Conservation (phyloP, 306 rosid species). For the Rosa chinensis region DNA sequence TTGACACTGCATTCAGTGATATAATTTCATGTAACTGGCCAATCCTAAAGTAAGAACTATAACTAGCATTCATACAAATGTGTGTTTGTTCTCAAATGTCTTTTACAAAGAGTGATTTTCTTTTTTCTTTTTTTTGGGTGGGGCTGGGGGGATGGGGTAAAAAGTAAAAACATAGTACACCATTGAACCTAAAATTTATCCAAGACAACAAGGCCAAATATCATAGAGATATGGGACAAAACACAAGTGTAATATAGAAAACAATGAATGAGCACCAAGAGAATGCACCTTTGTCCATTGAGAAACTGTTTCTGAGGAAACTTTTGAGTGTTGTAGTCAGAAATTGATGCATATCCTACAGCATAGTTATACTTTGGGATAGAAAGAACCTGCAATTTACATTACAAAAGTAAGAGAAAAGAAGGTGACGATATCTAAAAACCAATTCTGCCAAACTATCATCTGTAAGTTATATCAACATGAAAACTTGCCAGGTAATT, state of each 20-base stretch:
- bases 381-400: constrained; percentile 64
- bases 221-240: background rate
- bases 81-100: background rate
- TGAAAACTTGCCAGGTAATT: constrained; percentile 74
- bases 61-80: background rate
- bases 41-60: background rate
- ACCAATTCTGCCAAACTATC: constrained; percentile 4
- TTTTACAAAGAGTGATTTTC: background rate
- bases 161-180: background rate
- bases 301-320: constrained; percentile 52
- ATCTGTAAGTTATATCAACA: background rate
- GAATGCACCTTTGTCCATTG: constrained; percentile 73
- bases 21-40: constrained; percentile 7
- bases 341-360: constrained; percentile 71
- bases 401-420: constrained; percentile 26
- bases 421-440: constrained; percentile 9
- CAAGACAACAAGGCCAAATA: background rate
- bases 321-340: constrained; percentile 79
- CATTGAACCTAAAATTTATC: constrained; percentile 2
- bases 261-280: background rate
- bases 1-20: constrained; percentile 56
- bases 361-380: constrained; percentile 65
- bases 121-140: too few relatives aligned
- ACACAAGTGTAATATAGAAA: background rate
- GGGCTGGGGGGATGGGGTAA: background rate